Evolutionary conservation across 208 protist genomes (phyloP).

Genomic region (Leishmania amazonensis): DNA sequence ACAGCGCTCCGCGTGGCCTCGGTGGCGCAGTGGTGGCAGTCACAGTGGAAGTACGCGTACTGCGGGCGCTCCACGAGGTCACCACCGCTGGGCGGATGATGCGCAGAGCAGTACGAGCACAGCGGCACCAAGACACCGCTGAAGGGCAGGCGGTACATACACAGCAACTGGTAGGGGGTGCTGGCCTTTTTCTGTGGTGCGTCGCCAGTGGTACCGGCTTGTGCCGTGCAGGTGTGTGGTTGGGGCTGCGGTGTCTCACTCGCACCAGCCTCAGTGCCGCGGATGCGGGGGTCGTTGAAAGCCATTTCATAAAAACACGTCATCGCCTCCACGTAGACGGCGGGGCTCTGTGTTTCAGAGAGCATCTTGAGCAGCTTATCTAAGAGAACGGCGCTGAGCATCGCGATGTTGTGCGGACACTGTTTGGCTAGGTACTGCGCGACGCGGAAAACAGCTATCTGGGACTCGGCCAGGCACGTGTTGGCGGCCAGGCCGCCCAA

Average conservation of each 20-base stretch:
- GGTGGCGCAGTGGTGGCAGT: slow-evolving; percentile 42
- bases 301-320: slow-evolving; percentile 71
- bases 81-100: slow-evolving; percentile 45
- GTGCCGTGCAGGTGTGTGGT: slow-evolving; percentile 12
- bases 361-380: slow-evolving; percentile 42
- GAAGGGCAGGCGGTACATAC: slow-evolving; percentile 37
- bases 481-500: slow-evolving; percentile 43
- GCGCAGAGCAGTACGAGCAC: slow-evolving; percentile 55
- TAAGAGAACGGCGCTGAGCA: slow-evolving; percentile 48
- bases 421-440: slow-evolving; percentile 42
- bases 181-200: neutral
- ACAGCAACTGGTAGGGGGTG: slow-evolving; percentile 59
- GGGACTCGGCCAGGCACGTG: slow-evolving; percentile 52
- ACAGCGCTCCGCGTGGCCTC: slow-evolving; percentile 4
- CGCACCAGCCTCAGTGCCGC: neutral
- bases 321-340: slow-evolving; percentile 57
- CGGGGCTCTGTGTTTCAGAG: slow-evolving; percentile 36
- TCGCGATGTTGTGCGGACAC: slow-evolving; percentile 50
- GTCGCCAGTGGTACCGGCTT: neutral
- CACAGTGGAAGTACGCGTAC: slow-evolving; percentile 69
- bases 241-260: slow-evolving; percentile 16
- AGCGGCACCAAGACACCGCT: slow-evolving; percentile 31
- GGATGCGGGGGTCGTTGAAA: slow-evolving; percentile 57
- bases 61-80: slow-evolving; percentile 33
- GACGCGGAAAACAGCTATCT: slow-evolving; percentile 52